phyloP scores from a whole-genome alignment of 2,329 filamentous ascomycete species.

The Aspergillus pseudoviridinutans region DNA sequence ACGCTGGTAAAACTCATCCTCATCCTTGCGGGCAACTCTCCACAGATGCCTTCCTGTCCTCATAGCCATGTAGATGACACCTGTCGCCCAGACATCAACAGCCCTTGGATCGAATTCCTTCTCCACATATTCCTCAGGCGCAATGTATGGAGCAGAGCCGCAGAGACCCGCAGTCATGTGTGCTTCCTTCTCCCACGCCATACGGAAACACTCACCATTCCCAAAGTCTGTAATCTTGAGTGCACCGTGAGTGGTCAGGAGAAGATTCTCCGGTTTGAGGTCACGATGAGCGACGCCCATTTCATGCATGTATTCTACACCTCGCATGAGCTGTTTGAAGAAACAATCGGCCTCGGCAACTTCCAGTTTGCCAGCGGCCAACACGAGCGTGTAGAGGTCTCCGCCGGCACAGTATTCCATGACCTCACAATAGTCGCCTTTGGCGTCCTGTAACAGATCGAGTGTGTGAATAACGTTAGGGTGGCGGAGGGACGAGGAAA shows the following conservation, averaged over 20 bases:
- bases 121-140: slow-evolving; percentile 91
- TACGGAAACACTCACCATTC: slow-evolving; percentile 97
- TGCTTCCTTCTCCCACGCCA: slow-evolving; percentile 98
- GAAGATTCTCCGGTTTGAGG: slow-evolving; percentile 91
- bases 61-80: slow-evolving; percentile 99
- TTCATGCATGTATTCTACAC: slow-evolving; percentile 98
- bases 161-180: slow-evolving; percentile 98
- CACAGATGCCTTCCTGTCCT: slow-evolving; percentile 91
- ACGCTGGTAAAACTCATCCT: slow-evolving; percentile 94
- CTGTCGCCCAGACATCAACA: slow-evolving; percentile 98
- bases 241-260: slow-evolving; percentile 85
- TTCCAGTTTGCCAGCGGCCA: slow-evolving; percentile 83
- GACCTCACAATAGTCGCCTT: slow-evolving; percentile 97
- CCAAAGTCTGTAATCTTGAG: slow-evolving; percentile 99
- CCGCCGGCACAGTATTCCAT: slow-evolving; percentile 99
- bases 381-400: slow-evolving; percentile 88
- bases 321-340: slow-evolving; percentile 99
- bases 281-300: slow-evolving; percentile 98
- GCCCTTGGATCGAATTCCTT: slow-evolving; percentile 95
- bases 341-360: slow-evolving; percentile 93
- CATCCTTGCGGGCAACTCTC: slow-evolving; percentile 93
- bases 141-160: slow-evolving; percentile 94
- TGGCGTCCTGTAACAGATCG: slow-evolving; percentile 89
- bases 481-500: slow-evolving; percentile 92
- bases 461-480: slow-evolving; percentile 98